Evolutionary conservation across 352 stramenopile species (phyloP).

Genomic region (Phytophthora niederhauseri): DNA sequence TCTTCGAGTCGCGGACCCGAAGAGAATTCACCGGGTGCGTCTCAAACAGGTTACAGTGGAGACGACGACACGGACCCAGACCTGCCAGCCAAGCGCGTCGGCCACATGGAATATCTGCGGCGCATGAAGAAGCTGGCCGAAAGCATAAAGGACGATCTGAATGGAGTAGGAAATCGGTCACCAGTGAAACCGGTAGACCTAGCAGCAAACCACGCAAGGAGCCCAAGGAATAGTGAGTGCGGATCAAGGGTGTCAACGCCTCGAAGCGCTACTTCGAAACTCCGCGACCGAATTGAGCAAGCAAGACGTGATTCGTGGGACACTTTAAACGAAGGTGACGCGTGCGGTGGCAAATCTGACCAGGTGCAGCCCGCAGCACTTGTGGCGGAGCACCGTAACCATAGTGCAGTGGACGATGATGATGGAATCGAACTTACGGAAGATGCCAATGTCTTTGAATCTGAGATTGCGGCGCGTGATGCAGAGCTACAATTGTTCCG

Average conservation of each 20-base stretch:
- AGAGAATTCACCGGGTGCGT: slow-evolving; percentile 4
- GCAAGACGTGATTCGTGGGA: slow-evolving; percentile 34
- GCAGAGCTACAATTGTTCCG: slow-evolving; percentile 34
- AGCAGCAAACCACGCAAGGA: slow-evolving; percentile 4
- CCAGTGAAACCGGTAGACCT: slow-evolving; percentile 9
- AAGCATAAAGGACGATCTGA: slow-evolving; percentile 66
- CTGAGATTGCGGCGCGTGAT: slow-evolving; percentile 17
- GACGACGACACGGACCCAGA: slow-evolving; percentile 45
- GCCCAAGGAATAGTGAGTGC: neutral
- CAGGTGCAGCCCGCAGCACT: slow-evolving; percentile 1
- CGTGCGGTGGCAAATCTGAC: neutral
- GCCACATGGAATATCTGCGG: slow-evolving; percentile 75
- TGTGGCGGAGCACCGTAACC: neutral
- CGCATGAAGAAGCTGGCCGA: slow-evolving; percentile 72
- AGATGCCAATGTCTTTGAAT: slow-evolving; percentile 26
- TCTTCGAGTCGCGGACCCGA: slow-evolving; percentile 10
- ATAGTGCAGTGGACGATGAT: neutral
- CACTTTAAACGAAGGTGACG: slow-evolving; percentile 18
- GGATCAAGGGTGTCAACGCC: slow-evolving; percentile 26
- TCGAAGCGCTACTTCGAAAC: slow-evolving; percentile 35
- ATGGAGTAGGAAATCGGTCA: slow-evolving; percentile 14
- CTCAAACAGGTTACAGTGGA: slow-evolving; percentile 26
- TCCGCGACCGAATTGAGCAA: slow-evolving; percentile 40
- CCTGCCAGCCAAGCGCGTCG: slow-evolving; percentile 56
- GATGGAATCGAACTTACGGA: slow-evolving; percentile 33